Base-by-base conservation (phyloP, 2,329 filamentous ascomycete species). In the Zymoseptoria crescenta region DNA sequence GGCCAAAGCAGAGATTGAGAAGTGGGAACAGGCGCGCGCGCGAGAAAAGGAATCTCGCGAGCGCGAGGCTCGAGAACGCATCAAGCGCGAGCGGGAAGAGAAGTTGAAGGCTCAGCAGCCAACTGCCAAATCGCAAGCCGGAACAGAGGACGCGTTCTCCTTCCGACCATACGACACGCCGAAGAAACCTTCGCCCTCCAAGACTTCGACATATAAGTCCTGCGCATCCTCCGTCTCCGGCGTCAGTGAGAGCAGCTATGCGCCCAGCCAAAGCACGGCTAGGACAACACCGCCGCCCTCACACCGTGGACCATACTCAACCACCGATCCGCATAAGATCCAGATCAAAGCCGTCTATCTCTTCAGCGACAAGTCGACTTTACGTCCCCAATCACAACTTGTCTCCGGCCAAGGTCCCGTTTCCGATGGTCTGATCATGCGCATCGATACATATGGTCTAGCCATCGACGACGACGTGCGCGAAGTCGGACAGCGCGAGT, bases 381-480 rank as follows among this genome's bases (percentile, higher is more conserved):
- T 87, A 70, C 92, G 88, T n/a, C 93, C 94, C 0, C 85, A 89
- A n/a, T 91, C 91, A 16, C 89, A 96, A 73, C 83, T 99, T 57
- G 82, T 96, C 41, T 90, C 91, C 0, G 90, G 89, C n/a, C 78
- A 89, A 54, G 89, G 88, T 19, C 82, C 87, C 52, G 91, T 97
- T 30, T 96, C 92, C 1, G 92, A 99, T 71, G 94, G 94, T 0
- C 80, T 99, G 52, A 89, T 97, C 62, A 81, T 99, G 62, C 88
- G 89, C 55, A 94, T 97, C 70, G 93, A 90, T 9, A 96, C 91
- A 1, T 93, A 96, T 73, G 94, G 94, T 19, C 81, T 97, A 56
- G 97, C 97, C 76, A 94, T 99, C 70, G 94, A 99, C 73, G 94
- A 99, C 73, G 94, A 97, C 73, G 84, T 96, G 56, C 86, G 92